phyloP scores from a whole-genome alignment of 306 rosid species.

The Quercus gilva region DNA sequence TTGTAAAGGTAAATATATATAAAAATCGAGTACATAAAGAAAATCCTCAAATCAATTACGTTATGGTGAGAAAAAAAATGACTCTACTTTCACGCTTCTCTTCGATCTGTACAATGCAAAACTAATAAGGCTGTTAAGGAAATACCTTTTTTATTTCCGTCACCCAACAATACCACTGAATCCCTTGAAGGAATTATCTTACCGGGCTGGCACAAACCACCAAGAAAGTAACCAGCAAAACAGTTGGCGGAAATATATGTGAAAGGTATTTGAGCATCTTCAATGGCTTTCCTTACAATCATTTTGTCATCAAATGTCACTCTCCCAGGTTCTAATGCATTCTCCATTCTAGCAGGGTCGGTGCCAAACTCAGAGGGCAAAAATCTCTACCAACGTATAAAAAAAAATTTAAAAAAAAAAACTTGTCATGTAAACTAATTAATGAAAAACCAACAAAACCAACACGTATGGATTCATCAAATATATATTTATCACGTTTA shows the following conservation, averaged over 20 bases:
- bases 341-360: constrained; percentile 63
- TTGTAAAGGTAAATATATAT: background rate
- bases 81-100: too few relatives aligned
- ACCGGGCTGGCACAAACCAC: constrained; percentile 70
- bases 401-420: background rate
- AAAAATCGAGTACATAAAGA: too few relatives aligned
- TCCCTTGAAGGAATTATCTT: constrained; percentile 43
- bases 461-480: too few relatives aligned
- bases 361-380: constrained; percentile 76
- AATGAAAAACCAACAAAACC: background rate
- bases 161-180: constrained; percentile 60
- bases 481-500: too few relatives aligned
- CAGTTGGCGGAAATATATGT: constrained; percentile 67
- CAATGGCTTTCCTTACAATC: constrained; percentile 65
- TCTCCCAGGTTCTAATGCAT: constrained; percentile 74
- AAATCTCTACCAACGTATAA: constrained; percentile 44
- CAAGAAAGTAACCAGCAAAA: constrained; percentile 76
- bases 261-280: constrained; percentile 66
- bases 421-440: too few relatives aligned
- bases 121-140: background rate
- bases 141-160: constrained; percentile 64
- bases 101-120: background rate
- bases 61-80: too few relatives aligned
- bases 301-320: constrained; percentile 77
- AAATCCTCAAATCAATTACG: too few relatives aligned